Base-by-base conservation (phyloP, 2,329 filamentous ascomycete genomes). In the Amauroascus verrucosus region DNA sequence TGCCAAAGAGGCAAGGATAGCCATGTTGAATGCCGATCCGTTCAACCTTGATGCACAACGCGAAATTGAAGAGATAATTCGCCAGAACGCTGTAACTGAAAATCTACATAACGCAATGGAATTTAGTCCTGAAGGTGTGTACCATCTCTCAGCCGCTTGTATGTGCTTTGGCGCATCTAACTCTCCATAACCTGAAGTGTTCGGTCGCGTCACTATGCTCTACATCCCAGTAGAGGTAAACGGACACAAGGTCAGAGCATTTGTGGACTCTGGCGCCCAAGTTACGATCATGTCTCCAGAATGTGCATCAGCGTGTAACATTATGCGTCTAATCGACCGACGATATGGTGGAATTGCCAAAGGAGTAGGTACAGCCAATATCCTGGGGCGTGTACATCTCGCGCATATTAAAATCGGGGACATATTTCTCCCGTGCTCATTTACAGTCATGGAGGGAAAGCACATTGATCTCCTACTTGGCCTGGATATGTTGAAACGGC, bases 381-480 rank as follows among this genome's bases (percentile, higher is more conserved):
- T 98, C 61, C 83, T 98, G 18, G 93, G 93, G 30, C 87, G 93
- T 50, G 93, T 98, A 2, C 93, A 98, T 69, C 88, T 88, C 20
- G 93, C 93, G 8, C 88, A 91, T 69, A 94, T 98, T 70, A 91
- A 88, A 70, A 93, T 98, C 61, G 93, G 91, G 51, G 82, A 79
- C 40, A 80, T 91, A 57, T 89, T 88, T 66, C 76, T 98, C 61
- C 85, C 91, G 2, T 97, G 90, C 72, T 93, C 89, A 56, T 98
- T 98, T 69, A 98, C 93, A 2, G 93, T 98, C 65, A 98, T 98
- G 93, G 93, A 98, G 72, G 93, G 93, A 59, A 98, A 97, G 71
- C 83, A 88, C 50, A 93, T 98, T 22, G 93, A 97, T 67, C 77
- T 98, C 16, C 79, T 98, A 1, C 80, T 98, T 11, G 93, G 93